phyloP scores from a whole-genome alignment of 371 early-diverging fungal genomes.

The Furculomyces boomerangus region DNA sequence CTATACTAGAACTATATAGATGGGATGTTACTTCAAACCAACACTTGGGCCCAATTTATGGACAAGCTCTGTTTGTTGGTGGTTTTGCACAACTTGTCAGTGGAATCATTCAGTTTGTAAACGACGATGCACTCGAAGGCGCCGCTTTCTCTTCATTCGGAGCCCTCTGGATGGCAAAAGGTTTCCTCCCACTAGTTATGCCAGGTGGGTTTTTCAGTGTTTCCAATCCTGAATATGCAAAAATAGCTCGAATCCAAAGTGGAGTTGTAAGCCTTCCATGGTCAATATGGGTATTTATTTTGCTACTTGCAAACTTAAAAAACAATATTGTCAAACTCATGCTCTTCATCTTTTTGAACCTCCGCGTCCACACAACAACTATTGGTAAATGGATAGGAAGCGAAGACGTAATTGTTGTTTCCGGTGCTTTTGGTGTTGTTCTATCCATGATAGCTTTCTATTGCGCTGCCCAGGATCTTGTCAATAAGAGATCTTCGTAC shows the following conservation, averaged over 20 bases:
- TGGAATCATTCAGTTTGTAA: conserved; percentile 21
- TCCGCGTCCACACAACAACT: background rate
- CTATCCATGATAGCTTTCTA: conserved; percentile 55
- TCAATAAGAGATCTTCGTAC: conserved; percentile 32
- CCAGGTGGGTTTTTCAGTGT: too few species aligned
- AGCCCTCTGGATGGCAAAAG: conserved; percentile 19
- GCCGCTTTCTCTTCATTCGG: conserved; percentile 22
- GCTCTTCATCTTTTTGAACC: background rate
- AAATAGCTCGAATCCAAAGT: background rate
- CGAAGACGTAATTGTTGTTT: background rate
- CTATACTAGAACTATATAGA: conserved; percentile 39
- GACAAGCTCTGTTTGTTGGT: conserved; percentile 11
- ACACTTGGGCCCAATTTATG: conserved; percentile 11
- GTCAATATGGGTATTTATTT: background rate
- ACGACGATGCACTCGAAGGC: conserved; percentile 24
- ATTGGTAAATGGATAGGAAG: background rate
- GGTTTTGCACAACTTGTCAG: conserved; percentile 15
- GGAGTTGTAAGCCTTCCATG: background rate
- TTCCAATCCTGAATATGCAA: conserved; percentile 3
- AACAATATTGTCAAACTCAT: too few species aligned
- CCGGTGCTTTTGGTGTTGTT: conserved; percentile 26
- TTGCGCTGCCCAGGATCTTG: conserved; percentile 38
- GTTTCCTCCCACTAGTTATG: conserved; percentile 9
- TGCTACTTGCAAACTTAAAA: background rate
- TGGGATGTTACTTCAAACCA: conserved; percentile 27